These are phyloP conservation scores for Adansonia gregorii DNA, from an alignment of 441 rosid species.

Conservation along the genomic window DNA sequence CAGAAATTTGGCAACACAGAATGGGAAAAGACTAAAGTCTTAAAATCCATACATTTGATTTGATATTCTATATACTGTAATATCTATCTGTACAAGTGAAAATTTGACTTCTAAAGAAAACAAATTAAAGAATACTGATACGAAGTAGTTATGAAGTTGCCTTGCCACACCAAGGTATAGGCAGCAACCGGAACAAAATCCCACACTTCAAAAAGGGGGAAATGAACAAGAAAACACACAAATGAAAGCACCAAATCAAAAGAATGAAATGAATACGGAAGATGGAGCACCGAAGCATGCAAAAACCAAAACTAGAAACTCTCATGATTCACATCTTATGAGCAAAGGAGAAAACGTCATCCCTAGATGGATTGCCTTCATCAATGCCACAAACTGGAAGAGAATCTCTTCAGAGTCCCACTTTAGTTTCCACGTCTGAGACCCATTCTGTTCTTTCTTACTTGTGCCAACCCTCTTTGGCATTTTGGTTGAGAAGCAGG, in stretches of 20 bases:
- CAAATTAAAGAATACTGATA: slow-evolving; percentile 43
- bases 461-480: slow-evolving; percentile 27
- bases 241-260: slow-evolving; percentile 30
- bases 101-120: slow-evolving; percentile 30
- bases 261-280: slow-evolving; percentile 54
- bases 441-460: slow-evolving; percentile 27
- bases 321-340: slow-evolving; percentile 45
- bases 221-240: background rate
- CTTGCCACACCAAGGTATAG: slow-evolving; percentile 27
- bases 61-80: slow-evolving; percentile 29
- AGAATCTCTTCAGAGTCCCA: slow-evolving; percentile 63
- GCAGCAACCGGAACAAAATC: slow-evolving; percentile 22
- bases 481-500: slow-evolving; percentile 26
- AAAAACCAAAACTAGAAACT: background rate
- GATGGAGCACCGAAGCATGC: background rate
- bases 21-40: background rate
- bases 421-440: slow-evolving; percentile 61
- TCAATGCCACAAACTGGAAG: slow-evolving; percentile 63
- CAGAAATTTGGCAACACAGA: background rate
- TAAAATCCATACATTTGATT: background rate
- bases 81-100: slow-evolving; percentile 12
- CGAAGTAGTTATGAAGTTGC: slow-evolving; percentile 24
- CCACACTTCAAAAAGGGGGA: background rate
- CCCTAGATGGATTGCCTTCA: slow-evolving; percentile 72
- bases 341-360: slow-evolving; percentile 45